Evolutionary conservation across 78 protist genomes (phyloP).

Genomic region (Dictyostelium capitatum): DNA sequence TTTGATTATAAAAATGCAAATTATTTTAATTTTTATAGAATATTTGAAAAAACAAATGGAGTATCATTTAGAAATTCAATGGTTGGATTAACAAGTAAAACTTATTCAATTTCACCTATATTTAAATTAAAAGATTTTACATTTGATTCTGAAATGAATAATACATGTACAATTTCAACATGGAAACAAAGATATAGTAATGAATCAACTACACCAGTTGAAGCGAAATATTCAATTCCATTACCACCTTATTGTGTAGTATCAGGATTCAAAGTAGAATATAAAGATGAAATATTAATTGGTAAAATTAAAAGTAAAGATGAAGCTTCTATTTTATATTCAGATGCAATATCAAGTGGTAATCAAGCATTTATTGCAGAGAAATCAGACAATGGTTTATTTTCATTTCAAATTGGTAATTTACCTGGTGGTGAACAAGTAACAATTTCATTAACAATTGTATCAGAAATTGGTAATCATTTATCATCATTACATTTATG

Average conservation of each 20-base stretch:
- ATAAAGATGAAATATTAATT: constrained; percentile 20
- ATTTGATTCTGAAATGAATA: constrained; percentile 1
- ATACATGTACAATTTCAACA: not conserved
- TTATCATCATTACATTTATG: constrained; percentile 3
- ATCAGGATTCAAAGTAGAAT: not conserved
- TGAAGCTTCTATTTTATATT: constrained; percentile 24
- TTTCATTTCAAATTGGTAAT: constrained; percentile 84
- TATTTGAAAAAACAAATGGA: not conserved
- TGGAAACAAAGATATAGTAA: constrained; percentile 5
- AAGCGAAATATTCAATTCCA: constrained; percentile 29
- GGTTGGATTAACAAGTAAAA: not conserved
- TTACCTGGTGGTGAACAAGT: constrained; percentile 69
- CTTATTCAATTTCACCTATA: not conserved
- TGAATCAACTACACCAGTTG: constrained; percentile 29
- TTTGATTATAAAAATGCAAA: constrained; percentile 13
- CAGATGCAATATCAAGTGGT: constrained; percentile 50
- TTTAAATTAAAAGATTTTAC: not conserved
- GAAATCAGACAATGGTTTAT: constrained; percentile 21
- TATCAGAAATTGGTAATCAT: constrained; percentile 75
- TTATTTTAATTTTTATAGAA: constrained; percentile 5
- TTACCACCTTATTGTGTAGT: constrained; percentile 18
- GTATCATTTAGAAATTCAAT: not conserved
- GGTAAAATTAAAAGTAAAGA: constrained; percentile 36
- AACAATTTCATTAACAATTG: constrained; percentile 67
- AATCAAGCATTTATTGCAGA: constrained; percentile 49